A percentile compares a stretch with the other conserved stretches of the same genome.
Evolutionary conservation across 2,329 filamentous ascomycete genomes (phyloP).

Genomic region (Clarireedia sp.): DNA sequence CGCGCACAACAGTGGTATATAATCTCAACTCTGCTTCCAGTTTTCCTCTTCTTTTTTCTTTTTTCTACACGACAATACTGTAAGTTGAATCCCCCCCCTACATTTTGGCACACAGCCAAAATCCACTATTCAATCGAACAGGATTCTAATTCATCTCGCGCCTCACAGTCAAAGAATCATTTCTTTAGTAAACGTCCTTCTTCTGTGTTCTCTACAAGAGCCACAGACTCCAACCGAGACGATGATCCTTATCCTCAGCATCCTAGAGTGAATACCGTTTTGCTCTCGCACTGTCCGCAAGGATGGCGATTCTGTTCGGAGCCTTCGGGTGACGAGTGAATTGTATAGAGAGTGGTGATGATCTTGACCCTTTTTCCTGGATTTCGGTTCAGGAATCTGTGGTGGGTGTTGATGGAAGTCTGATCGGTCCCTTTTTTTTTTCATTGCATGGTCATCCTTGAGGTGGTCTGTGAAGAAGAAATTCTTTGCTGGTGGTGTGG

Average conservation of each 20-base stretch:
- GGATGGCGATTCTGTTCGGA: neutral
- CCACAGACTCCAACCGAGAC: conserved; percentile 92
- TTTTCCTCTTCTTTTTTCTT: neutral
- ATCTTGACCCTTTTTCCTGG: conserved; percentile 73
- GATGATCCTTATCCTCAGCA: conserved; percentile 84
- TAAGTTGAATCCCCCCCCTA: neutral
- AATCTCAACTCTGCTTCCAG: neutral
- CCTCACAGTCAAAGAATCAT: conserved; percentile 28
- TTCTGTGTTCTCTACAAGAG: conserved; percentile 89
- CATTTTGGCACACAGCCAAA: neutral
- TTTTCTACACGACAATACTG: conserved; percentile 8
- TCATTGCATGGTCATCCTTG: conserved; percentile 36
- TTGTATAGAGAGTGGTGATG: conserved; percentile 90
- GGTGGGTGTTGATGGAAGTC: conserved; percentile 84
- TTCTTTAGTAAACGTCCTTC: conserved; percentile 93
- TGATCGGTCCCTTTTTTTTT: conserved; percentile 61
- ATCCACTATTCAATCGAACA: neutral
- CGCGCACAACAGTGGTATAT: neutral
- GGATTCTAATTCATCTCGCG: neutral
- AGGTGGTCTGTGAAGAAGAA: neutral
- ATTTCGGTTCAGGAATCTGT: conserved; percentile 66
- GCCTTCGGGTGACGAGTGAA: too few species aligned
- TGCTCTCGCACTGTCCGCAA: conserved; percentile 46
- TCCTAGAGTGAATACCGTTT: conserved; percentile 74
- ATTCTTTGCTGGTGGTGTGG: neutral